phyloP scores from a whole-genome alignment of 495 filamentous ascomycete species.

The Trichoderma reesei region DNA sequence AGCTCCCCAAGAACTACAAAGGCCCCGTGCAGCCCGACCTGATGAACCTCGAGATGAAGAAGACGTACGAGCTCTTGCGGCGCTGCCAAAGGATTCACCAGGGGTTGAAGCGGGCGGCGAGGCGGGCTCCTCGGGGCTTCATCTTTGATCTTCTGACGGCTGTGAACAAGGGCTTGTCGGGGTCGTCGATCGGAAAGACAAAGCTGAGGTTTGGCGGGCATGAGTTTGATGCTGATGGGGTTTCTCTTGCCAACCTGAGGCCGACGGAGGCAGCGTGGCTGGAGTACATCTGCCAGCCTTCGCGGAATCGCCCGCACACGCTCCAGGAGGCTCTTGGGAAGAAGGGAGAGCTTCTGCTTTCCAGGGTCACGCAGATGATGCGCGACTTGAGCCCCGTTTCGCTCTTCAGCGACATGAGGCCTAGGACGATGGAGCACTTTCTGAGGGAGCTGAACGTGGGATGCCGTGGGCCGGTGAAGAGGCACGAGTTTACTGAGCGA shows the following conservation, averaged over 20 bases:
- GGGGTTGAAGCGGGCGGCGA: neutral
- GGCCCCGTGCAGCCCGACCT: neutral
- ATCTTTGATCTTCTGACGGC: neutral
- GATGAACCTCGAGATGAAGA: neutral
- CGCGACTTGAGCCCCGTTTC: neutral
- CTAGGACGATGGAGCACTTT: neutral
- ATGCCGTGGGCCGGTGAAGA: neutral
- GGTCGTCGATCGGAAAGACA: neutral
- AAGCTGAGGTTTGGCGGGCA: neutral
- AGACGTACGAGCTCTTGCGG: neutral
- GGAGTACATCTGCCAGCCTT: conserved; percentile 4
- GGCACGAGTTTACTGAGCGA: neutral
- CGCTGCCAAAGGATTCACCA: conserved; percentile 2
- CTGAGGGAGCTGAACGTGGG: neutral
- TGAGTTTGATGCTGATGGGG: neutral
- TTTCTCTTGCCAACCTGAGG: neutral
- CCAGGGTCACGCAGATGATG: neutral
- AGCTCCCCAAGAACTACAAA: neutral
- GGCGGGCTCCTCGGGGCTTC: neutral
- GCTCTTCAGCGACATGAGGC: neutral
- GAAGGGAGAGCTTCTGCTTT: neutral
- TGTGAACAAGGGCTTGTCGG: neutral
- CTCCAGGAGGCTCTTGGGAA: neutral
- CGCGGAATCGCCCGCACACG: neutral
- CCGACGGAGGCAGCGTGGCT: neutral